Base-by-base conservation (phyloP, 164 flowering plant species). In the Nymphaea colorata region DNA sequence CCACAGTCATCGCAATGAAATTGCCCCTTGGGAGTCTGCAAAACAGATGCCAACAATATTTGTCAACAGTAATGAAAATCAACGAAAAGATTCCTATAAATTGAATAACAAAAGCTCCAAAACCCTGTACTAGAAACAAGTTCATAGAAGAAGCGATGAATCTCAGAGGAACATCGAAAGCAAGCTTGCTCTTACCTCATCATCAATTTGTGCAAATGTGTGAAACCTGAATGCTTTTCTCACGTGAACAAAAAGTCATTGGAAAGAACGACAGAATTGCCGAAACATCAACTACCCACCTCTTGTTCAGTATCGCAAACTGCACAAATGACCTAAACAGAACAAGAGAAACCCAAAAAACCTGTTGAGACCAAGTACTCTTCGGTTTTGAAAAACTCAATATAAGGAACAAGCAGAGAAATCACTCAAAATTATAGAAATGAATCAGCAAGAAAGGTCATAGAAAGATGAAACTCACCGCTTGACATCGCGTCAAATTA, bases 1-100 rank as follows among this genome's bases (percentile, higher is more conserved):
- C 98, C 97, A 78, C 98, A 93, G 42, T 91, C 95, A 66, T 88
- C 74, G 68, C 98, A 93, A 73, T 91, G 96, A 71, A 91, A 93
- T 76, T 87, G 97, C 45, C 74, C 79, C 75, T 89, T 93, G 18
- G 68, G 79, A 47, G 75, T 79, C 81, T 79, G 72, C 65, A 71
- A 64, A 3, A 41, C 53, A n/a, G 64, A 14, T 16, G 59, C 43
- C 67, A 67, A 2, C 25, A 72, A 61, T 51, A 15, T 69, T n/a
- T 43, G 36, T 1, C 36, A 25, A 25, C 36, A 25, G 36, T 25
- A 25, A 25, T 25, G 36, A 25, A 25, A 25, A 25, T 25, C 36
- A 25, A 25, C 57, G 12, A 51, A 0, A 51, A 51, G 8, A 8
- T 15, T 8, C 57, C 8, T 15, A 51, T 51, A 51, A 51, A 3